A percentile compares a stretch with the other conserved stretches of the same genome.
These are phyloP conservation scores for Oxytropis ochrocephala DNA, from an alignment of 306 rosid genomes.

Conservation along the genomic window DNA sequence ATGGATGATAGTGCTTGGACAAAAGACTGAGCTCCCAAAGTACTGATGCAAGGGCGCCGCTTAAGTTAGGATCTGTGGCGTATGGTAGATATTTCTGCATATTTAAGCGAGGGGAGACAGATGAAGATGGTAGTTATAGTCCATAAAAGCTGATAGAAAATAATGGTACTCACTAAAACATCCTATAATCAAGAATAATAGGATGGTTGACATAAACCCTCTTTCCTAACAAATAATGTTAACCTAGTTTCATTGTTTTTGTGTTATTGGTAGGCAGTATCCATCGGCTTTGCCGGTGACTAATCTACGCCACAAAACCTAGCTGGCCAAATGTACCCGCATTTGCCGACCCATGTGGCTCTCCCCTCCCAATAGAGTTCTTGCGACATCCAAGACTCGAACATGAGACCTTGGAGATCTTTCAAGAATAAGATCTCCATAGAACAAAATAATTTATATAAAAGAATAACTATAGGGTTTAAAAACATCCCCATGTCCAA, in stretches of 20 bases:
- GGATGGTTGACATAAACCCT: neutral
- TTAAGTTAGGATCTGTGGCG: constrained; percentile 82
- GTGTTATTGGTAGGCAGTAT: no score
- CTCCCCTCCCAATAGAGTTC: no score
- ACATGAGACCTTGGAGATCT: no score
- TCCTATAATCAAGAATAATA: neutral
- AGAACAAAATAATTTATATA: neutral
- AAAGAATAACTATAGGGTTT: neutral
- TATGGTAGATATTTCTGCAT: constrained; percentile 82
- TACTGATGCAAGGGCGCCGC: constrained; percentile 95
- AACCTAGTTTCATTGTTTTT: no score
- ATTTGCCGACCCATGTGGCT: no score
- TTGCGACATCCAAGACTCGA: no score
- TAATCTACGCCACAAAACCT: no score
- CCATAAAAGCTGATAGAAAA: neutral
- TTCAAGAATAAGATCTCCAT: neutral
- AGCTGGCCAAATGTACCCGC: no score
- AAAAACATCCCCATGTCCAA: no score
- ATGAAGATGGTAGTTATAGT: neutral
- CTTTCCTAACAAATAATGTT: neutral
- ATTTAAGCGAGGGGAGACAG: neutral
- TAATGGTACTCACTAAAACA: neutral
- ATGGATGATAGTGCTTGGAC: constrained; percentile 71
- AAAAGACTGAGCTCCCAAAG: constrained; percentile 92
- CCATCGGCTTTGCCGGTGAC: no score